phyloP scores from a whole-genome alignment of 495 filamentous ascomycete genomes.

The Halenospora varia region DNA sequence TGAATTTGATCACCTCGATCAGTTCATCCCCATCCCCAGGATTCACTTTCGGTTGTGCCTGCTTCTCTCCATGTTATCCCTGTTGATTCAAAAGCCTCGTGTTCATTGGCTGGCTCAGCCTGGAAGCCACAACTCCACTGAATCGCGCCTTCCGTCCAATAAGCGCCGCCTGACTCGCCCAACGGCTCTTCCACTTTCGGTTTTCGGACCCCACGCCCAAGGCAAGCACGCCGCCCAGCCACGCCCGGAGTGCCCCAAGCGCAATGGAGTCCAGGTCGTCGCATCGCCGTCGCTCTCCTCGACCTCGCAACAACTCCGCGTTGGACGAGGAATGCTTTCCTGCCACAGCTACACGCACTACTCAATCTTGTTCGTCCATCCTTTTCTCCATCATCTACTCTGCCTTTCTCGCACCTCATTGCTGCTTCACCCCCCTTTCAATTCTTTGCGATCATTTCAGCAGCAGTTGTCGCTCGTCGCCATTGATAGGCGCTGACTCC shows the following conservation, averaged over 20 bases:
- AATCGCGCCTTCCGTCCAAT: too few species aligned
- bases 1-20: too few species aligned
- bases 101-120: too few species aligned
- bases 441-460: conserved; percentile 16
- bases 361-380: conserved; percentile 28
- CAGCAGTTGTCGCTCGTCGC: conserved; percentile 26
- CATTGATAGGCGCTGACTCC: conserved; percentile 23
- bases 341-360: not conserved
- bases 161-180: too few species aligned
- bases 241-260: not conserved
- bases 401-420: conserved; percentile 25
- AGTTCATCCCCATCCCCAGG: too few species aligned
- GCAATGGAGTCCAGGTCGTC: not conserved
- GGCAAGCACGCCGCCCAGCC: not conserved
- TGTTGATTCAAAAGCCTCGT: too few species aligned
- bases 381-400: conserved; percentile 32
- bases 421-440: conserved; percentile 23
- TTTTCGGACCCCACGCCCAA: too few species aligned
- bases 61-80: too few species aligned
- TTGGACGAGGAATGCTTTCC: conserved; percentile 15
- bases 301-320: conserved; percentile 20
- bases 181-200: too few species aligned
- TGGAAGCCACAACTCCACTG: too few species aligned
- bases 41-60: too few species aligned
- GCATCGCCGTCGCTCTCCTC: conserved; percentile 7